These are phyloP conservation scores for Collariella sp. DNA, from an alignment of 495 filamentous ascomycete genomes.

Conservation along the genomic window DNA sequence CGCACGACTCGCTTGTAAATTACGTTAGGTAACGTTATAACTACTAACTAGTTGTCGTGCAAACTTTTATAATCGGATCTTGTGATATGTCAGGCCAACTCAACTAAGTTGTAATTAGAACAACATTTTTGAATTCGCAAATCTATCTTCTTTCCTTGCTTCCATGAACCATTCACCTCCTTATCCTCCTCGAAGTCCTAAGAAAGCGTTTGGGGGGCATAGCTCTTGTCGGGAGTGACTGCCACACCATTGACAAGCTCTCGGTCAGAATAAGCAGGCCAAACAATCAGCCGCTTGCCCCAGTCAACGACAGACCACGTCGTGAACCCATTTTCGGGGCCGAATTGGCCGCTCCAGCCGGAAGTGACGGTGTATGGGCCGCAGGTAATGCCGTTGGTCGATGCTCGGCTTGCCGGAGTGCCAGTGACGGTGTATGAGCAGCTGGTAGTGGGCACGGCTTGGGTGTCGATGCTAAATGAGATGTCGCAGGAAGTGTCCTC, in stretches of 20 bases:
- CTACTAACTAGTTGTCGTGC: too few species aligned
- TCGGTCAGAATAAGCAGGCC: conserved; percentile 42
- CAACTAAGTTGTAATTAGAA: too few species aligned
- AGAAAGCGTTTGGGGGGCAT: conserved; percentile 35
- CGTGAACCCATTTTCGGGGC: conserved; percentile 45
- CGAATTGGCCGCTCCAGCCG: conserved; percentile 50
- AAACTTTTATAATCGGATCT: too few species aligned
- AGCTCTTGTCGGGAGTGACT: conserved; percentile 48
- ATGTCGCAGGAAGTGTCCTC: conserved; percentile 40
- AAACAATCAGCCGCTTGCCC: conserved; percentile 34
- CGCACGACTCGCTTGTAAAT: too few species aligned
- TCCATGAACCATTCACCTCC: too few species aligned
- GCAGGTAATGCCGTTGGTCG: conserved; percentile 35
- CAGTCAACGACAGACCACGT: conserved; percentile 43
- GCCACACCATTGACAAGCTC: conserved; percentile 38
- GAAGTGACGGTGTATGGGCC: conserved; percentile 45
- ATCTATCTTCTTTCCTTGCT: too few species aligned
- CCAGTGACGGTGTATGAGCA: conserved; percentile 38
- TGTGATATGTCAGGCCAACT: too few species aligned
- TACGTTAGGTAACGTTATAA: too few species aligned
- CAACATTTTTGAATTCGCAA: too few species aligned
- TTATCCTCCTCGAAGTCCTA: too few species aligned
- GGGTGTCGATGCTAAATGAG: conserved; percentile 40
- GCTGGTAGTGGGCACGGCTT: conserved; percentile 20
- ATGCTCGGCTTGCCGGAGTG: conserved; percentile 32